Percentiles rank a stretch among this genome's conserved stretches.
Evolutionary conservation across 805 yeast species (phyloP).

Genomic region (Kodamaea neixiangensis): DNA sequence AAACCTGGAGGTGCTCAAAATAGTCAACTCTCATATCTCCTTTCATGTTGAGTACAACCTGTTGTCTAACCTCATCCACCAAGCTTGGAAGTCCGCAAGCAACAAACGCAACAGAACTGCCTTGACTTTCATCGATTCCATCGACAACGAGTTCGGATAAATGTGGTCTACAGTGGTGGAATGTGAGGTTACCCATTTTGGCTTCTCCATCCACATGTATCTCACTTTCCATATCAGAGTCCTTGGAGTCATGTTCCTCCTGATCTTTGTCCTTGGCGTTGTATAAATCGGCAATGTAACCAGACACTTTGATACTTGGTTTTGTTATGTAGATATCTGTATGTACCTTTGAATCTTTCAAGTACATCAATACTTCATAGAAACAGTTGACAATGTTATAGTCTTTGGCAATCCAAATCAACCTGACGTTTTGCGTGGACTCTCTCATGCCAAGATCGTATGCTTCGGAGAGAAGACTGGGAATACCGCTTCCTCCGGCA

Average conservation of each 20-base stretch:
- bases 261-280: background rate
- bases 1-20: conserved; percentile 44
- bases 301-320: conserved; percentile 18
- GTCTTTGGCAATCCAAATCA: conserved; percentile 66
- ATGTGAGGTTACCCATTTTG: conserved; percentile 14
- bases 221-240: conserved; percentile 1
- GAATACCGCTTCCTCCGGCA: conserved; percentile 42
- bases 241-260: background rate
- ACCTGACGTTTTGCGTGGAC: conserved; percentile 14
- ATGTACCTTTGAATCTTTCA: conserved; percentile 29
- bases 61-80: conserved; percentile 56
- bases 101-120: conserved; percentile 50
- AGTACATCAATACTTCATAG: conserved; percentile 39
- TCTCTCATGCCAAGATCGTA: conserved; percentile 20
- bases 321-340: conserved; percentile 31
- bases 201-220: background rate
- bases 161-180: conserved; percentile 46
- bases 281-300: conserved; percentile 1
- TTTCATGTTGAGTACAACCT: conserved; percentile 44
- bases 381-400: conserved; percentile 51
- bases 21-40: conserved; percentile 57
- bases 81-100: conserved; percentile 64
- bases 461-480: conserved; percentile 37
- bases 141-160: conserved; percentile 38
- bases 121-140: conserved; percentile 37